phyloP scores from a whole-genome alignment of 331 rosid species.

The Spiraea crenata region DNA sequence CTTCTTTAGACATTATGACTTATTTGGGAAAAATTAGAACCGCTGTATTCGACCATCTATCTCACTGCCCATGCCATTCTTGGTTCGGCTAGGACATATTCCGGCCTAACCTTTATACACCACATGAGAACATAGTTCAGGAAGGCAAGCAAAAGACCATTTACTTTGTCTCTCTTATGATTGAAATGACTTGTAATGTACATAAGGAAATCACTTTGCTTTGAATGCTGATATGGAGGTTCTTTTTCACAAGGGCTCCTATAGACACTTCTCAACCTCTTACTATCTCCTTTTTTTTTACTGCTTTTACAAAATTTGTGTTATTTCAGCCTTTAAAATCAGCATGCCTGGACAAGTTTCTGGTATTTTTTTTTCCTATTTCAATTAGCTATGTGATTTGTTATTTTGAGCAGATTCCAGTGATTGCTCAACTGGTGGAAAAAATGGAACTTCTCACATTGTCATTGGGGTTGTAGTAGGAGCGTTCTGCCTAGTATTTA shows the following conservation, averaged over 20 bases:
- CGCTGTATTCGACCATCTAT: not conserved
- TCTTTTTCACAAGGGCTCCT: not conserved
- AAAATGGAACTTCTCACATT: conserved; percentile 27
- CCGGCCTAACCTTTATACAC: not conserved
- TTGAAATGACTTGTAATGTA: too few species aligned
- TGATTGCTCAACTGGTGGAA: conserved; percentile 44
- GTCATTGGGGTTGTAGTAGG: conserved; percentile 45
- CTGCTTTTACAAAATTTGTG: not conserved
- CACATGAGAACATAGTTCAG: not conserved
- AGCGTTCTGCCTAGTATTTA: conserved; percentile 40
- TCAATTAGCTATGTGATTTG: not conserved
- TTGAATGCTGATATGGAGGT: not conserved
- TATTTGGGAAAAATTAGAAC: too few species aligned
- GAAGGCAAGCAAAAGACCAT: not conserved
- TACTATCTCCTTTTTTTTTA: too few species aligned
- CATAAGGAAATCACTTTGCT: not conserved
- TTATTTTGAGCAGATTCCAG: conserved; percentile 42
- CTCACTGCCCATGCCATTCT: not conserved
- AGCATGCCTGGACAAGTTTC: not conserved
- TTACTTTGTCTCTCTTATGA: not conserved
- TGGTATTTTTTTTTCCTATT: not conserved
- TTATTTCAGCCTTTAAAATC: not conserved
- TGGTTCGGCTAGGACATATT: not conserved
- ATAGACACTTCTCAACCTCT: not conserved
- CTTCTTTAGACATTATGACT: not conserved